phyloP scores from a whole-genome alignment of 2,329 filamentous ascomycete species.

The Aurifilum marmelostoma region DNA sequence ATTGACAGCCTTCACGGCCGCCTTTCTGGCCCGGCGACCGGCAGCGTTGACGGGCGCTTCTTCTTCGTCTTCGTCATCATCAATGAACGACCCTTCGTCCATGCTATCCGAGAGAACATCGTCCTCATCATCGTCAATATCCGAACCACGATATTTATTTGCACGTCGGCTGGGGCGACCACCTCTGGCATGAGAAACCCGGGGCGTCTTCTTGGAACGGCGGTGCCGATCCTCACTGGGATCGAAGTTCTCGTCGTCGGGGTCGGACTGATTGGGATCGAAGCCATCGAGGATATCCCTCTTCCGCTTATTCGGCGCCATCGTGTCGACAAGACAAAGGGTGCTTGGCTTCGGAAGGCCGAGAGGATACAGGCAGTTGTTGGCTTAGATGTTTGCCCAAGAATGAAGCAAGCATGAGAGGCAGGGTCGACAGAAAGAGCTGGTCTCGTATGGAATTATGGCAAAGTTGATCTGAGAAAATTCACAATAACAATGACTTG shows the following conservation, averaged over 20 bases:
- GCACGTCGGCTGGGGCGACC: constrained; percentile 34
- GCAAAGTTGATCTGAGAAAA: neutral
- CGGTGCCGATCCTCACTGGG: constrained; percentile 51
- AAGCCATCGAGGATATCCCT: constrained; percentile 58
- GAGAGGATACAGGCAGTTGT: neutral
- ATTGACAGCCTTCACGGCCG: constrained; percentile 48
- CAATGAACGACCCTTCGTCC: constrained; percentile 53
- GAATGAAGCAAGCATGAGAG: neutral
- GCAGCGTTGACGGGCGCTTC: constrained; percentile 49
- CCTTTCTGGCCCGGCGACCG: constrained; percentile 53
- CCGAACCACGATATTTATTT: constrained; percentile 59
- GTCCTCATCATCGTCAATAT: constrained; percentile 65
- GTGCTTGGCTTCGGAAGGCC: neutral
- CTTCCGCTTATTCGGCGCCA: constrained; percentile 60
- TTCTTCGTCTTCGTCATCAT: constrained; percentile 46
- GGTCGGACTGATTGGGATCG: constrained; percentile 68
- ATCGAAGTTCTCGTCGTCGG: constrained; percentile 68
- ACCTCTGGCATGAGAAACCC: constrained; percentile 39
- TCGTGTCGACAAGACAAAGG: constrained; percentile 25
- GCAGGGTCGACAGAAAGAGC: neutral
- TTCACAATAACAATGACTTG: neutral
- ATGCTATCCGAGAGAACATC: constrained; percentile 59
- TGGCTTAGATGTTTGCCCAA: neutral
- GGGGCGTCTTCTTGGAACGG: constrained; percentile 44
- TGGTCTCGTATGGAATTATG: neutral